Percentiles rank a stretch among this genome's conserved stretches.
Conservation (phyloP, 352 stramenopile genomes). For the Phytophthora quininea region DNA sequence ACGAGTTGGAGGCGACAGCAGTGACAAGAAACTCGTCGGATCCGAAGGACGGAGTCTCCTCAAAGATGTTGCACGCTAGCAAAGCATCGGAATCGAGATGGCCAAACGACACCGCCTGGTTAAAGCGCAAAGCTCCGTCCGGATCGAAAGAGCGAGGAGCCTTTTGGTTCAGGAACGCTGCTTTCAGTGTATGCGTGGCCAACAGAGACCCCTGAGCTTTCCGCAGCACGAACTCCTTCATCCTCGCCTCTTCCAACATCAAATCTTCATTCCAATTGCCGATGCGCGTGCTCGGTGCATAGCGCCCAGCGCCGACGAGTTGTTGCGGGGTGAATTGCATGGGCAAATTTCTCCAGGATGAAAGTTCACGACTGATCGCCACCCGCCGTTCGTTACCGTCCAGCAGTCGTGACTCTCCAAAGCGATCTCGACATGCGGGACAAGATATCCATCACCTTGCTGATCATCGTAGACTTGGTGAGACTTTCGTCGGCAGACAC, state of each 20-base stretch:
- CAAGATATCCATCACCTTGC: slow-evolving; percentile 22
- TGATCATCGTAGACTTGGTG: slow-evolving; percentile 8
- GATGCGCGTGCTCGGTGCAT: slow-evolving; percentile 80
- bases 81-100: slow-evolving; percentile 58
- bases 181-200: slow-evolving; percentile 80
- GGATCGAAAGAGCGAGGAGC: slow-evolving; percentile 60
- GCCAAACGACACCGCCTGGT: slow-evolving; percentile 60
- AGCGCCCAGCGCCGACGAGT: slow-evolving; percentile 82
- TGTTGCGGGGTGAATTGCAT: slow-evolving; percentile 94
- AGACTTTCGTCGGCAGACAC: not conserved
- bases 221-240: slow-evolving; percentile 85
- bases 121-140: slow-evolving; percentile 46
- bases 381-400: slow-evolving; percentile 33
- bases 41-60: slow-evolving; percentile 82
- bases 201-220: slow-evolving; percentile 84
- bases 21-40: slow-evolving; percentile 78
- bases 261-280: slow-evolving; percentile 92
- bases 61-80: slow-evolving; percentile 80
- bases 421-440: not conserved
- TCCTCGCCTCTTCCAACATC: slow-evolving; percentile 86
- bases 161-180: slow-evolving; percentile 73
- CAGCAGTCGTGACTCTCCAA: slow-evolving; percentile 27
- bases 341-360: not conserved
- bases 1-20: slow-evolving; percentile 14
- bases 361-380: not conserved